Evolutionary conservation across 2,329 filamentous ascomycete species (phyloP).

Genomic region (Fusarium nematophilum): DNA sequence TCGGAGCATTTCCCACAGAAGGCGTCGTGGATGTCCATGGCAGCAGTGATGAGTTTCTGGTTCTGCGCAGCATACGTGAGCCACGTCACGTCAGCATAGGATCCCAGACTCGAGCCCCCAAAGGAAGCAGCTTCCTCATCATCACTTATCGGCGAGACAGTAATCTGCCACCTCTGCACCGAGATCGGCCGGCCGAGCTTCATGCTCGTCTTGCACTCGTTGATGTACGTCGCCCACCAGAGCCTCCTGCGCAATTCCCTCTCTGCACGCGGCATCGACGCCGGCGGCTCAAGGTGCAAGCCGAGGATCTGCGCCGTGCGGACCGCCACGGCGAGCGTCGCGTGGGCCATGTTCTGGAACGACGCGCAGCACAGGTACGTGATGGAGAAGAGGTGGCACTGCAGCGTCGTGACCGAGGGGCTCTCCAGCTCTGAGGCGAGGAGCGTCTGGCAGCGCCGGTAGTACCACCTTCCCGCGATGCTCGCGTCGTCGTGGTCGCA

Average conservation of each 20-base stretch:
- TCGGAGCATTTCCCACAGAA: constrained; percentile 44
- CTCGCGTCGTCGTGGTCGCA: constrained; percentile 40
- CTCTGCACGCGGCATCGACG: no score
- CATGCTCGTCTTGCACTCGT: constrained; percentile 61
- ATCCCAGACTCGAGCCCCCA: constrained; percentile 23
- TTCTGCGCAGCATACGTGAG: constrained; percentile 35
- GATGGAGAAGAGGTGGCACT: constrained; percentile 58
- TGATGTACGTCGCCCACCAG: constrained; percentile 63
- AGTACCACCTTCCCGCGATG: constrained; percentile 59
- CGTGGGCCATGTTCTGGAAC: constrained; percentile 61
- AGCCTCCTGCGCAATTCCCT: constrained; percentile 60
- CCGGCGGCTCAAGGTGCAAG: no score
- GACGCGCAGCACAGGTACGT: constrained; percentile 61
- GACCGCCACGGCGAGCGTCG: constrained; percentile 52
- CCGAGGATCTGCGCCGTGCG: no score
- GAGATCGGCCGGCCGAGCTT: constrained; percentile 59
- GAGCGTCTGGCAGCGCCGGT: constrained; percentile 59
- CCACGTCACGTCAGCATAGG: constrained; percentile 38
- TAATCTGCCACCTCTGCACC: constrained; percentile 48
- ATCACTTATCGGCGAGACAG: constrained; percentile 50
- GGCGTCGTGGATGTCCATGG: constrained; percentile 42
- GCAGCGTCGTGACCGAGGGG: constrained; percentile 60
- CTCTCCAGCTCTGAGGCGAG: constrained; percentile 60
- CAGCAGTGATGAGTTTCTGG: constrained; percentile 28
- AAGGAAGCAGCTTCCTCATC: constrained; percentile 29